Base-by-base conservation (phyloP, 2,329 filamentous ascomycete genomes). In the Verticillium zaregamsianum region DNA sequence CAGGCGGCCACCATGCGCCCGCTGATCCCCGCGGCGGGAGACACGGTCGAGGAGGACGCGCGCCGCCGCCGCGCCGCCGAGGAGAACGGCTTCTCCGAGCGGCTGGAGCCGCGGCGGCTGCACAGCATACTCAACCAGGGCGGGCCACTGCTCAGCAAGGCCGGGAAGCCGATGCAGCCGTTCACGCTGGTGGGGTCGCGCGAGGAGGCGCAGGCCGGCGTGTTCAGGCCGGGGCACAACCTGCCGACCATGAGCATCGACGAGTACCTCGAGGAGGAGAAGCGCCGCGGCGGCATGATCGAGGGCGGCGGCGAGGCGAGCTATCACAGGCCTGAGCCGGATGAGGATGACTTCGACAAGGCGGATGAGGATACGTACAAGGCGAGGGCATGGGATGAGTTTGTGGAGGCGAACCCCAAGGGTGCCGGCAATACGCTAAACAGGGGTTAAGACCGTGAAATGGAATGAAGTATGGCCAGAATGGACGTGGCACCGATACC, bases 211-310 rank as follows among this genome's bases (percentile, higher is more conserved):
- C 86, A 88, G 63, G 82, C 88, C 62, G 90, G 90, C 3, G 94
- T 99, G 0, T 99, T 99, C 76, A 85, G 91, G 61, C 87, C 92
- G 0, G 92, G 95, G 8, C 95, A 99, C 73, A 97, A 92, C 76
- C 79, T 99, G 62, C 95, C 95, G 1, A 98, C 95, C 3, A 98
- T 99, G 95, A 91, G 87, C 1, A 97, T 99, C 64, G 95, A 99
- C 68, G 95, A 99, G 78, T 99, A 98, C 71, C 81, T 99, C 17
- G 95, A 96, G 59, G 94, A 98, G 75, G 95, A 98, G 79, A 85
- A 85, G 71, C 84, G 86, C 67, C 82, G 91, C 65, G 95, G 95
- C 17, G 92, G 92, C 23, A 93, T 99, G 62, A 91, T 98, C 61
- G 90, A 97, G 71, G 95, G 93, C 39, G 93, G 93, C 33, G 93